Evolutionary conservation across 345 rosid species (phyloP).

Genomic region (Isatis tinctoria): DNA sequence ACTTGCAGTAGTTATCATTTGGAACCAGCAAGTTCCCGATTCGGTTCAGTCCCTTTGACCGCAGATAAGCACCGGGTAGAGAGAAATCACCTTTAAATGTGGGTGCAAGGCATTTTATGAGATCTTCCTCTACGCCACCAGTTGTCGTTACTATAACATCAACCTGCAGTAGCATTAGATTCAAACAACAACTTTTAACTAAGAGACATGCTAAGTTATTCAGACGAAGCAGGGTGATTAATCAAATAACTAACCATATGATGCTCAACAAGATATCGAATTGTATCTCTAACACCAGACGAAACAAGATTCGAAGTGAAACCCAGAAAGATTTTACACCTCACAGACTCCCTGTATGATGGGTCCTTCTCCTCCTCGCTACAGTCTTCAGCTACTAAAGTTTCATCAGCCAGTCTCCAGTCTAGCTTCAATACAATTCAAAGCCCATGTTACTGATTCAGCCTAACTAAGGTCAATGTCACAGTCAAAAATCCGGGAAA

Average conservation of each 20-base stretch:
- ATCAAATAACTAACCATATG: constrained; percentile 54
- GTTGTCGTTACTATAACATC: constrained; percentile 92
- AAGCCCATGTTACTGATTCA: constrained; percentile 13
- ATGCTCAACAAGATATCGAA: constrained; percentile 87
- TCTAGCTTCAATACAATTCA: constrained; percentile 75
- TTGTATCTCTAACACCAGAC: constrained; percentile 78
- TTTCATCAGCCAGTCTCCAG: constrained; percentile 85
- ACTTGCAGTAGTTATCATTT: constrained; percentile 92
- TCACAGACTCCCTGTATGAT: constrained; percentile 58
- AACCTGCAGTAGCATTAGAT: constrained; percentile 44
- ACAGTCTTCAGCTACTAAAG: constrained; percentile 51
- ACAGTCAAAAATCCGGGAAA: neutral
- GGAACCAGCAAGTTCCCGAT: constrained; percentile 93
- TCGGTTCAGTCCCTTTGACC: constrained; percentile 86
- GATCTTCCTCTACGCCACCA: constrained; percentile 98
- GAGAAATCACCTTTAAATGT: constrained; percentile 88
- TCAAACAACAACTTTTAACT: neutral
- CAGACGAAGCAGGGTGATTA: neutral
- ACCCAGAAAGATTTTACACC: constrained; percentile 87
- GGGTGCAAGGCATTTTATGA: constrained; percentile 91
- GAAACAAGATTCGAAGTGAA: constrained; percentile 96
- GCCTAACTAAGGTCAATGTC: neutral
- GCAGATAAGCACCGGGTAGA: constrained; percentile 65
- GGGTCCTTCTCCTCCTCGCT: constrained; percentile 66
- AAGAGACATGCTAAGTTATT: neutral